Evolutionary conservation across 2,329 filamentous ascomycete species (phyloP), one percentile per base, ranked within the genome.

Genomic region (Diaporthe citri): DNA sequence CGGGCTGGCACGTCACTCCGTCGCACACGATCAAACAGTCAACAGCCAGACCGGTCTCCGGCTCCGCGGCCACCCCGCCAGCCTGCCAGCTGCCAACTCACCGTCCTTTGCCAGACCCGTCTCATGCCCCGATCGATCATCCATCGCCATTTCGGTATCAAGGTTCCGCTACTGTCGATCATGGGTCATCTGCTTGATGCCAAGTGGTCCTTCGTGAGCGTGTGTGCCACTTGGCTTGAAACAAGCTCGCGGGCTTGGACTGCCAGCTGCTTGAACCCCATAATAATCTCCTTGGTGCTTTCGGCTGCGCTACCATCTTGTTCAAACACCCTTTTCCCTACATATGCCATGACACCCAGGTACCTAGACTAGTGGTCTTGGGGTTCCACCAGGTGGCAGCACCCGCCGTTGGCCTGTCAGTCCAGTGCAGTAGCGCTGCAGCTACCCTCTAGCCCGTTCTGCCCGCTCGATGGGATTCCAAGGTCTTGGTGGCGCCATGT

Each of bases 111-210:
- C 59, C 39, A 64, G 59, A 64, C n/a, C 59, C 43, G 60, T 66
- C 31, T 22, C 43, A 13, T 43, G 28, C 60, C 28, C 51, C 52
- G 39, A 64, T 46, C 60, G 62, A 70, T 70, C 62, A 46, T 34
- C 62, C 48, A 31, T 70, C 64, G 48, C 64, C 48, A 69, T 69
- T 28, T 69, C 64, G 52, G 43, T 17, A 39, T 41, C 51, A 71
- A 39, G 31, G 70, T 64, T 62, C 59, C 59, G 70, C 57, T 62
- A 55, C 10, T 39, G 70, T 72, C 70, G 70, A 72, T 72, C 70
- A 64, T 62, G 70, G 59, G 70, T 69, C 64, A 55, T 69, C 22
- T 55, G 64, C 64, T 69, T 69, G 34, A 69, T 55, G 64, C 64
- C 64, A 69, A 69, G 64, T 55, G 64, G 64, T 69, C 48, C 64